Conservation (phyloP, 2,329 filamentous ascomycete species). For the Epichloe aotearoae region DNA sequence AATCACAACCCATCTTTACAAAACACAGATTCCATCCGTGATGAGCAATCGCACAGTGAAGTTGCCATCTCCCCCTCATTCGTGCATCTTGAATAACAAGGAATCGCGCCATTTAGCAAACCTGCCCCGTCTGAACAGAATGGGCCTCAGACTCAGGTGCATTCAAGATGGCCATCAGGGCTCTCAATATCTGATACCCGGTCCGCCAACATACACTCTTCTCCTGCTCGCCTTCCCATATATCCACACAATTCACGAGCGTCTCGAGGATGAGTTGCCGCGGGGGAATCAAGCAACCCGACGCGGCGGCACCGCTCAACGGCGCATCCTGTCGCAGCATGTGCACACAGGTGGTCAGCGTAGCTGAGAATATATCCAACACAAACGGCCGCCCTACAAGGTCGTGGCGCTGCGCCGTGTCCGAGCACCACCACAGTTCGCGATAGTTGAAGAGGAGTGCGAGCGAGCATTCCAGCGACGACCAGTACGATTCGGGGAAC, state of each 20-base stretch:
- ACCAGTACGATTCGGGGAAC: constrained; percentile 24
- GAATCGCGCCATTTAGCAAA: background rate
- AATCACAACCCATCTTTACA: no score
- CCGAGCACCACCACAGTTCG: constrained; percentile 18
- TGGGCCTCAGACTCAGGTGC: background rate
- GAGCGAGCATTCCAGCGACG: constrained; percentile 23
- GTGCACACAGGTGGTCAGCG: constrained; percentile 21
- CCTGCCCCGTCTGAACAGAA: constrained; percentile 5
- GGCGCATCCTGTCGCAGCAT: constrained; percentile 22
- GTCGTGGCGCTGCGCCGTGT: constrained; percentile 14
- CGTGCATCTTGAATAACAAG: no score
- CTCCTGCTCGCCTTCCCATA: constrained; percentile 22
- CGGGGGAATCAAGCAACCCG: constrained; percentile 19
- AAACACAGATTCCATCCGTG: no score
- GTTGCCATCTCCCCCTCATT: background rate
- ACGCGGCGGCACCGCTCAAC: constrained; percentile 14
- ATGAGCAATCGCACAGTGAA: no score
- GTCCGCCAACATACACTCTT: constrained; percentile 23
- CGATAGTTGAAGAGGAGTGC: constrained; percentile 23
- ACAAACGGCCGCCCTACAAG: constrained; percentile 21
- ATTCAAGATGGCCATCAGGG: background rate
- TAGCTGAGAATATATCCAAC: constrained; percentile 23
- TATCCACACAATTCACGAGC: constrained; percentile 19
- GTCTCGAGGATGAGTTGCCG: constrained; percentile 23
- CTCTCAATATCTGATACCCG: constrained; percentile 19